phyloP scores from a whole-genome alignment of 2,329 filamentous ascomycete species.

The Colletotrichum tofieldiae region DNA sequence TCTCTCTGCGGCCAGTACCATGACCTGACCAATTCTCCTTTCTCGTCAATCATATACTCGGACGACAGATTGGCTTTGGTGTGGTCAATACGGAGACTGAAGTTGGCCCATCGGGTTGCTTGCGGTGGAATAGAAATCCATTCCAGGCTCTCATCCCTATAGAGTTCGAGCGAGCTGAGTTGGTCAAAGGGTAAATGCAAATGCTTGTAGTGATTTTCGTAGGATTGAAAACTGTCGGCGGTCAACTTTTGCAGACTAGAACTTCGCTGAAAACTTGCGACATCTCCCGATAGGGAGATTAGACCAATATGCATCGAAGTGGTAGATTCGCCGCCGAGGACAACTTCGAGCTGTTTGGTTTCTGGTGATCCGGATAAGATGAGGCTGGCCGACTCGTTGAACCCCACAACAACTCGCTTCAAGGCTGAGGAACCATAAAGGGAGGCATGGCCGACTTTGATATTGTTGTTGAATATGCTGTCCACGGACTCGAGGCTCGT shows the following conservation, averaged over 20 bases:
- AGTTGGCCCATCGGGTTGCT: conserved; percentile 6
- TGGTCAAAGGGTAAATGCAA: conserved; percentile 15
- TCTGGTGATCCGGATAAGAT: not conserved
- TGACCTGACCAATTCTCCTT: not conserved
- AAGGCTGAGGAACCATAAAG: not conserved
- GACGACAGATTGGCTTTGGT: conserved; percentile 6
- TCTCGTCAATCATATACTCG: conserved; percentile 4
- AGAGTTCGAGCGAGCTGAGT: not conserved
- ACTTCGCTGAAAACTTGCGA: not conserved
- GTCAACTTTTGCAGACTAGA: not conserved
- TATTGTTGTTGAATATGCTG: conserved; percentile 18
- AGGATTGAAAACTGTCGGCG: not conserved
- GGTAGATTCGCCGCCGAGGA: conserved; percentile 7
- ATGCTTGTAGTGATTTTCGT: conserved; percentile 1
- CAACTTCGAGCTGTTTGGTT: not conserved
- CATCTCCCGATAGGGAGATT: not conserved
- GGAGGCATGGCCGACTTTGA: not conserved
- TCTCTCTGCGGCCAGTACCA: conserved; percentile 20
- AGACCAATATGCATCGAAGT: not conserved
- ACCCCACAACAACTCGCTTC: conserved; percentile 9
- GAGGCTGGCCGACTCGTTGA: not conserved
- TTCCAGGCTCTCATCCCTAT: not conserved
- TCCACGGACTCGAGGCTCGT: conserved; percentile 33
- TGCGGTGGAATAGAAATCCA: not conserved
- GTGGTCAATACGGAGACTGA: not conserved